These are phyloP conservation scores for Erodium trifolium DNA, from an alignment of 441 rosid genomes.

Conservation along the genomic window DNA sequence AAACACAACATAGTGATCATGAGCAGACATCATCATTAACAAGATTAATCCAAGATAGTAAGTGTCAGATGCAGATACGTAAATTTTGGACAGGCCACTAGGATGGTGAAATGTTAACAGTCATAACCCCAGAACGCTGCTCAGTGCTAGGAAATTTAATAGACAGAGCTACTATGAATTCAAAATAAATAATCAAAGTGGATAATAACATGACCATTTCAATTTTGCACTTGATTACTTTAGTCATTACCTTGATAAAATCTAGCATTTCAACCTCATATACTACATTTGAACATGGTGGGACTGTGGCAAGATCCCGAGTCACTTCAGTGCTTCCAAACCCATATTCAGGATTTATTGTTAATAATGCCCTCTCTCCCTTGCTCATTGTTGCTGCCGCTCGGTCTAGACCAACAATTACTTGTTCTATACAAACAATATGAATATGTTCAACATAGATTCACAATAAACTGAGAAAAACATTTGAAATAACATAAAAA, in stretches of 20 bases:
- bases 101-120: background rate
- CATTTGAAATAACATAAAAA: background rate
- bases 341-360: conserved; percentile 45
- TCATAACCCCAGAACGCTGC: background rate
- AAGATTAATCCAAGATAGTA: background rate
- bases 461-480: background rate
- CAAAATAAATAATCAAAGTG: background rate
- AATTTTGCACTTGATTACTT: background rate
- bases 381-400: conserved; percentile 53
- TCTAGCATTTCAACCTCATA: conserved; percentile 56
- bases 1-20: background rate
- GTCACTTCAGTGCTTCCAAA: conserved; percentile 43
- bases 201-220: background rate
- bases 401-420: conserved; percentile 50
- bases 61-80: background rate
- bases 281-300: conserved; percentile 36
- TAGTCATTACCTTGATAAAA: conserved; percentile 39
- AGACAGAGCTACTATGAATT: no score
- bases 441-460: conserved; percentile 10
- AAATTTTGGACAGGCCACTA: background rate
- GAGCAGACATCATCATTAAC: background rate
- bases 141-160: background rate
- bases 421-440: conserved; percentile 39
- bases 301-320: conserved; percentile 38
- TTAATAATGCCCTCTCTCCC: conserved; percentile 44